Percentiles rank a stretch among this genome's conserved stretches.
Conservation (phyloP, 306 rosid species). For the Sechiopsis laciniata region DNA sequence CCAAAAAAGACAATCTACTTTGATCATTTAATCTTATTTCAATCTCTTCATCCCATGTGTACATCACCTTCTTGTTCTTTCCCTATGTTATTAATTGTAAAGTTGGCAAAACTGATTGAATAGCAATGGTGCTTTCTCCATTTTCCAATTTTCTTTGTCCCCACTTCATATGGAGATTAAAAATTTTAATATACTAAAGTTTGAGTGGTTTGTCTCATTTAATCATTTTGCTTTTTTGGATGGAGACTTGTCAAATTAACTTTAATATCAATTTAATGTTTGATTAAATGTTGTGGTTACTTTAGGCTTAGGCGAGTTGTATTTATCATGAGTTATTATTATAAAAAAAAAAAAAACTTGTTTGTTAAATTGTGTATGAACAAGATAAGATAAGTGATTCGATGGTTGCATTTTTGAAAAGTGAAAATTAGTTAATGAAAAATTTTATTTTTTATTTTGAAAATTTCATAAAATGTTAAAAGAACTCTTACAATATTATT, state of each 20-base stretch:
- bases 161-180: background rate
- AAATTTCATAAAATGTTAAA: too few species aligned
- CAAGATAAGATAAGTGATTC: too few species aligned
- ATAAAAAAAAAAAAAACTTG: too few species aligned
- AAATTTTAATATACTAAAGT: background rate
- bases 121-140: background rate
- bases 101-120: background rate
- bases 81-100: slow-evolving; percentile 12
- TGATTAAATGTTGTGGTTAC: background rate
- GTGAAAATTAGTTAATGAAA: too few species aligned
- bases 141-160: background rate
- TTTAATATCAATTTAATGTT: background rate
- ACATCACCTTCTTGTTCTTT: background rate
- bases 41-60: background rate
- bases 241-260: background rate
- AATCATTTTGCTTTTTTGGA: background rate
- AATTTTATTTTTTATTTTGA: too few species aligned
- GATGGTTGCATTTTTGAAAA: too few species aligned
- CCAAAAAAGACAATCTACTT: too few species aligned
- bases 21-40: too few species aligned
- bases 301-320: background rate
- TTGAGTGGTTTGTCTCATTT: background rate
- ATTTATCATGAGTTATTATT: background rate
- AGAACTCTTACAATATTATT: too few species aligned
- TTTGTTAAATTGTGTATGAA: too few species aligned